These are phyloP conservation scores for Nepenthes alata DNA, from an alignment of 179 eudicot genomes.

Conservation along the genomic window DNA sequence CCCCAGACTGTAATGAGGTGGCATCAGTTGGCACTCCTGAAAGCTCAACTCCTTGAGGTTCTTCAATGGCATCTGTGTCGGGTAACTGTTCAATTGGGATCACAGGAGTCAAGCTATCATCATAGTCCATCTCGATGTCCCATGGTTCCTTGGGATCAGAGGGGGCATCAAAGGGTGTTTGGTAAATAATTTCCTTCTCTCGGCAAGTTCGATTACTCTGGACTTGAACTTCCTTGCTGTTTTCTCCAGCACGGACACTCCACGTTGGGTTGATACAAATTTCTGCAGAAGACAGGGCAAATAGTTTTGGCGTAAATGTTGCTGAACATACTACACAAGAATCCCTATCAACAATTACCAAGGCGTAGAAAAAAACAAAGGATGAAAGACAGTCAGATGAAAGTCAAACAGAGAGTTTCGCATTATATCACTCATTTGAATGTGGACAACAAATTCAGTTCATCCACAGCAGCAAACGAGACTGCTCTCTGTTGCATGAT, in stretches of 20 bases:
- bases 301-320: neutral
- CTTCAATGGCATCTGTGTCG: constrained; percentile 35
- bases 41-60: constrained; percentile 4
- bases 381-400: too few species aligned
- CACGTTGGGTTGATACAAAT: constrained; percentile 29
- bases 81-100: constrained; percentile 73
- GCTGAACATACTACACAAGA: neutral
- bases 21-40: neutral
- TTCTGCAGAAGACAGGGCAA: constrained; percentile 39
- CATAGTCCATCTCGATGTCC: constrained; percentile 86
- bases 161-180: constrained; percentile 43
- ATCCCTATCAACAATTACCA: too few species aligned
- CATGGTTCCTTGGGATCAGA: constrained; percentile 76
- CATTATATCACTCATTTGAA: too few species aligned
- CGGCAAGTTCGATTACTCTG: constrained; percentile 63
- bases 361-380: too few species aligned
- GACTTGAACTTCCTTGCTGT: constrained; percentile 71
- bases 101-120: constrained; percentile 64
- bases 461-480: too few species aligned
- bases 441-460: too few species aligned
- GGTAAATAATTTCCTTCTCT: constrained; percentile 57
- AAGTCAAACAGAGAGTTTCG: too few species aligned
- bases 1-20: neutral
- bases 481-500: too few species aligned
- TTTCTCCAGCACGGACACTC: constrained; percentile 50